phyloP scores from a whole-genome alignment of 1,139 yeast genomes.

The Scheffersomyces segobiensis region DNA sequence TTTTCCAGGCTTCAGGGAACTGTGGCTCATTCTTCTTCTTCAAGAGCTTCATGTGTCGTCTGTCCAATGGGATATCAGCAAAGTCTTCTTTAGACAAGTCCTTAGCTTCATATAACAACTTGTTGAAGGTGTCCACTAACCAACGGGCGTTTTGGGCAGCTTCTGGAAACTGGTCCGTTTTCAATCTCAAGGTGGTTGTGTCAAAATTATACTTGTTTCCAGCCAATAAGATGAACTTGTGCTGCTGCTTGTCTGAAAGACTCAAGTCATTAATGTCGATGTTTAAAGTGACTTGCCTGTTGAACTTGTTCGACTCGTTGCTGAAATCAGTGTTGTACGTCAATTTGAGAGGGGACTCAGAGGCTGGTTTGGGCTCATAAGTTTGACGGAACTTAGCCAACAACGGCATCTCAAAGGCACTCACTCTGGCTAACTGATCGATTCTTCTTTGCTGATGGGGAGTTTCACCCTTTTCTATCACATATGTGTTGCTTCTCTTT shows the following conservation, averaged over 20 bases:
- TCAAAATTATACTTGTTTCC: slow-evolving; percentile 74
- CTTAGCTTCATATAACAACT: slow-evolving; percentile 65
- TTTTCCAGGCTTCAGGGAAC: slow-evolving; percentile 86
- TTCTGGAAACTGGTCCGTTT: slow-evolving; percentile 64
- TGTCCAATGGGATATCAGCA: slow-evolving; percentile 79
- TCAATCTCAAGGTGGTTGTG: slow-evolving; percentile 60
- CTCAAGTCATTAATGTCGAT: slow-evolving; percentile 57
- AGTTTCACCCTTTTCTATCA: slow-evolving; percentile 36
- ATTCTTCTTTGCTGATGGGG: slow-evolving; percentile 39
- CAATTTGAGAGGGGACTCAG: slow-evolving; percentile 60
- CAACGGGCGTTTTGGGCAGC: slow-evolving; percentile 85
- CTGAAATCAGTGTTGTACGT: slow-evolving; percentile 75
- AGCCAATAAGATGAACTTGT: slow-evolving; percentile 76
- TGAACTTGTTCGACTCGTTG: slow-evolving; percentile 66
- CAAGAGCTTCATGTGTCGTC: slow-evolving; percentile 60
- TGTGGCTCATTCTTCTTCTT: slow-evolving; percentile 35
- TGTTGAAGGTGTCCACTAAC: slow-evolving; percentile 63
- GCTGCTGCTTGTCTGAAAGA: slow-evolving; percentile 54
- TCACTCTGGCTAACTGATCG: slow-evolving; percentile 65
- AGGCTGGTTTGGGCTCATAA: slow-evolving; percentile 45
- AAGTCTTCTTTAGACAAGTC: slow-evolving; percentile 60
- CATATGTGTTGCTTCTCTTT: slow-evolving; percentile 40
- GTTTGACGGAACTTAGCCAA: slow-evolving; percentile 72
- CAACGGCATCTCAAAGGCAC: slow-evolving; percentile 91
- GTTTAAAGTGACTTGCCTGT: slow-evolving; percentile 65